Conservation (phyloP, 2,329 filamentous ascomycete species). For the Aspergillus ochraceus region DNA sequence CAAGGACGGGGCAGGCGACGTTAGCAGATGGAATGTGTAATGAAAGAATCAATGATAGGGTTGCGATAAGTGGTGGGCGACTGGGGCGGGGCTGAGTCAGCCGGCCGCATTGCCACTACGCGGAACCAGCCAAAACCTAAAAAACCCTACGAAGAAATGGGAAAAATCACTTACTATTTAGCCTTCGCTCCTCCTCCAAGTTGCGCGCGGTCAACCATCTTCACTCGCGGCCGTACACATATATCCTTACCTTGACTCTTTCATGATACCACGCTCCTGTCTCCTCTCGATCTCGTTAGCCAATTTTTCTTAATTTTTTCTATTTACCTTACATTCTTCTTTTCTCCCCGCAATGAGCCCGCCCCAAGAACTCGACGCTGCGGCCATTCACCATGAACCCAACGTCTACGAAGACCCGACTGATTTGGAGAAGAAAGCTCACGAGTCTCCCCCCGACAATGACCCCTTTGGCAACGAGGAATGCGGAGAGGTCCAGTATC, state of each 20-base stretch:
- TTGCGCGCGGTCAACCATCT: background rate
- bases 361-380: constrained; percentile 2
- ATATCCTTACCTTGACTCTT: background rate
- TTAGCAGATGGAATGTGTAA: background rate
- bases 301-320: background rate
- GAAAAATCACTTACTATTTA: background rate
- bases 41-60: background rate
- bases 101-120: background rate
- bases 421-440: constrained; percentile 14
- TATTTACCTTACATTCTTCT: background rate
- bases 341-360: constrained; percentile 3
- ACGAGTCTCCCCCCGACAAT: constrained; percentile 7
- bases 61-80: background rate
- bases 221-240: background rate
- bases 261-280: background rate
- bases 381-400: constrained; percentile 3
- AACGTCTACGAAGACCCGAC: background rate
- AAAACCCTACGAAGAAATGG: background rate
- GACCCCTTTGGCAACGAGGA: constrained; percentile 43
- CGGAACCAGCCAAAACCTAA: background rate
- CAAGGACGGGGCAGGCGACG: background rate
- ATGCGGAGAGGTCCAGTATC: constrained; percentile 48
- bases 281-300: no score
- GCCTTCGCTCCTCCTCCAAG: background rate
- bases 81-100: background rate